Evolutionary conservation across 2,329 filamentous ascomycete genomes (phyloP).

Genomic region (Remersonia thermophila): DNA sequence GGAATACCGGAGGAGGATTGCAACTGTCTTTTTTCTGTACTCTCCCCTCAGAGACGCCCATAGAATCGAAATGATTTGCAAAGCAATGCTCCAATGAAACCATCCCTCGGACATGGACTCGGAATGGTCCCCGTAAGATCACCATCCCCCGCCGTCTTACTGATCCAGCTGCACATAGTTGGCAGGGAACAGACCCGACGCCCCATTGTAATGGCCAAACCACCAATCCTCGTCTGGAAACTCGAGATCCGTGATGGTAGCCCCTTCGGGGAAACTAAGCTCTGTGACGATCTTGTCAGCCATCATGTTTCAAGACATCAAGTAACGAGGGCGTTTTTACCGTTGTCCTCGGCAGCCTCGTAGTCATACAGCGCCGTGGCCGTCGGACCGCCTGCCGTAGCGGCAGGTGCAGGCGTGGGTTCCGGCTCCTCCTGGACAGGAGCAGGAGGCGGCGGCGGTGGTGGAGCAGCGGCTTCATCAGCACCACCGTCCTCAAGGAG

Average conservation of each 20-base stretch:
- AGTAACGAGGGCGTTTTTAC: conserved; percentile 26
- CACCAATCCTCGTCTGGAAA: conserved; percentile 99
- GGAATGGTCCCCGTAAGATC: too few relatives aligned
- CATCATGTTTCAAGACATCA: conserved; percentile 8
- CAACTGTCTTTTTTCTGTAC: too few relatives aligned
- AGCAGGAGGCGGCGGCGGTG: conserved; percentile 21
- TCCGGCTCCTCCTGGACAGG: conserved; percentile 26
- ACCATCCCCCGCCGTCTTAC: too few relatives aligned
- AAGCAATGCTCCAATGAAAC: too few relatives aligned
- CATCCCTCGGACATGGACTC: too few relatives aligned
- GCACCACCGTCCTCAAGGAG: conserved; percentile 50
- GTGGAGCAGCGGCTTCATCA: conserved; percentile 17
- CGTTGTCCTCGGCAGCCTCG: conserved; percentile 91
- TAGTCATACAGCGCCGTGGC: conserved; percentile 91
- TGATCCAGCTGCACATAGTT: conserved; percentile 53
- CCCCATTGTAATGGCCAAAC: conserved; percentile 75
- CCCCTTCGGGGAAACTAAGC: conserved; percentile 78
- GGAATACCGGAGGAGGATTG: too few relatives aligned
- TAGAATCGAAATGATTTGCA: too few relatives aligned
- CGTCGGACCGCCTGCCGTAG: conserved; percentile 52
- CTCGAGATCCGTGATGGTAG: conserved; percentile 69
- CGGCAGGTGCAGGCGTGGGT: conserved; percentile 27
- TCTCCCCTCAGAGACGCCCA: too few relatives aligned
- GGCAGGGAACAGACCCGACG: conserved; percentile 70
- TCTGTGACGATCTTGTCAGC: conserved; percentile 37